phyloP scores from a whole-genome alignment of 805 yeast genomes.

The Schwanniomyces occidentalis region DNA sequence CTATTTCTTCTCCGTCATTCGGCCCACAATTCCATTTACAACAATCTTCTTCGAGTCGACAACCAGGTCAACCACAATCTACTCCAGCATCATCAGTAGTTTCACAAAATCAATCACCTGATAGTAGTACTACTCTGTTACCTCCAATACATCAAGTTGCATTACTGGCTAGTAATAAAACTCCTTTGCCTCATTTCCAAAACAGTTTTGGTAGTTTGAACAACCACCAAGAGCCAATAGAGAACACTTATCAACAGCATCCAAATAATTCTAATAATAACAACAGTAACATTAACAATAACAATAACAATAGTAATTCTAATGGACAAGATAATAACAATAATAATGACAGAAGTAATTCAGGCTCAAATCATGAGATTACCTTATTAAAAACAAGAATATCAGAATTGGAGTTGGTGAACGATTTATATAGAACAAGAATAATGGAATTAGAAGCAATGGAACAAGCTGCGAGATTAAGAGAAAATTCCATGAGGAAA shows the following conservation, averaged over 20 bases:
- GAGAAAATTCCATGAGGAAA: slow-evolving; percentile 49
- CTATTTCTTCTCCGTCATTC: slow-evolving; percentile 43
- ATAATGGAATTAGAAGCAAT: slow-evolving; percentile 78
- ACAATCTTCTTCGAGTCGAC: no score
- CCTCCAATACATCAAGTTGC: slow-evolving; percentile 28
- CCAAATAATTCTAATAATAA: slow-evolving; percentile 1
- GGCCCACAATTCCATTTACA: slow-evolving; percentile 43
- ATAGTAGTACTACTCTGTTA: slow-evolving; percentile 18
- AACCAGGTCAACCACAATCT: slow-evolving; percentile 3
- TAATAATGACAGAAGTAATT: slow-evolving; percentile 5
- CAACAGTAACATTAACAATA: slow-evolving; percentile 11
- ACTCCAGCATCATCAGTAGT: slow-evolving; percentile 20
- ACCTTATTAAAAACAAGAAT: slow-evolving; percentile 68
- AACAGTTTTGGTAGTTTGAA: slow-evolving; percentile 11
- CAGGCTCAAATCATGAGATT: slow-evolving; percentile 25
- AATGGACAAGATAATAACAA: slow-evolving; percentile 12
- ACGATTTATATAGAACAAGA: slow-evolving; percentile 81
- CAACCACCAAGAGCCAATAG: slow-evolving; percentile 4
- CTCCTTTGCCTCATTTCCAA: slow-evolving; percentile 29
- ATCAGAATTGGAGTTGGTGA: slow-evolving; percentile 85
- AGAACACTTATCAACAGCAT: background rate
- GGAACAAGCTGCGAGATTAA: slow-evolving; percentile 55
- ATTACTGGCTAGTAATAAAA: slow-evolving; percentile 13
- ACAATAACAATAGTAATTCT: slow-evolving; percentile 5
- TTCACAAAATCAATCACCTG: slow-evolving; percentile 19